Percentiles rank a stretch among this genome's conserved stretches.
These are phyloP conservation scores for Curvularia lunata DNA, from an alignment of 2,329 filamentous ascomycete genomes.

Conservation along the genomic window DNA sequence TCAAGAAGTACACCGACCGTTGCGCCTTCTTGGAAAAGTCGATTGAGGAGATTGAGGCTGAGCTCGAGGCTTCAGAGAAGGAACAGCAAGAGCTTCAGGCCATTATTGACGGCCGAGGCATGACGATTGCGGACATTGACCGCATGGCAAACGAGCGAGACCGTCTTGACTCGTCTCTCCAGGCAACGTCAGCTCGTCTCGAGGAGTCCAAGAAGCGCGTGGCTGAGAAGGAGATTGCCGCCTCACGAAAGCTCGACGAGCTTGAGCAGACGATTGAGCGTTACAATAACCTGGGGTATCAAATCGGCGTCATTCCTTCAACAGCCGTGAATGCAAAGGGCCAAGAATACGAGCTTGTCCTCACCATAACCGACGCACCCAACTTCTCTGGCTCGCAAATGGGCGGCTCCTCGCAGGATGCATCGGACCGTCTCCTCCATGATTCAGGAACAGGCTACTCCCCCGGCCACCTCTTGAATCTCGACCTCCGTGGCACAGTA, in stretches of 20 bases:
- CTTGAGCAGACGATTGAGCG: slow-evolving; percentile 87
- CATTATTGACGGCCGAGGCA: slow-evolving; percentile 88
- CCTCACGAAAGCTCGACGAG: slow-evolving; percentile 84
- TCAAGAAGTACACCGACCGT: slow-evolving; percentile 84
- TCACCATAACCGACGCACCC: slow-evolving; percentile 78
- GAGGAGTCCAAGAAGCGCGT: slow-evolving; percentile 86
- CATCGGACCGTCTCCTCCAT: slow-evolving; percentile 77
- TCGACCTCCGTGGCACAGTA: slow-evolving; percentile 83
- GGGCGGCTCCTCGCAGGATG: slow-evolving; percentile 52
- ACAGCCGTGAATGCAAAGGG: slow-evolving; percentile 87
- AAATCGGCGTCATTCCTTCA: slow-evolving; percentile 86
- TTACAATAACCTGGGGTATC: slow-evolving; percentile 94
- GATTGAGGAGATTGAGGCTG: slow-evolving; percentile 81
- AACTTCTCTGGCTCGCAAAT: slow-evolving; percentile 69
- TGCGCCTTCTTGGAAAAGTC: slow-evolving; percentile 85
- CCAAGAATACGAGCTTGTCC: slow-evolving; percentile 79
- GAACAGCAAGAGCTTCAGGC: slow-evolving; percentile 82
- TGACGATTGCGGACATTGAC: slow-evolving; percentile 98
- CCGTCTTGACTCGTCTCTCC: slow-evolving; percentile 85
- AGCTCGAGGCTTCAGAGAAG: slow-evolving; percentile 80
- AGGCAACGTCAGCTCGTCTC: slow-evolving; percentile 74
- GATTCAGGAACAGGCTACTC: slow-evolving; percentile 87
- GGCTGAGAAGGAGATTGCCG: slow-evolving; percentile 85
- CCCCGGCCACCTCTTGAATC: slow-evolving; percentile 83
- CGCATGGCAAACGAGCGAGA: slow-evolving; percentile 97